Conservation (phyloP, 176 grass and related monocot genomes). For the Ensete glaucum region DNA sequence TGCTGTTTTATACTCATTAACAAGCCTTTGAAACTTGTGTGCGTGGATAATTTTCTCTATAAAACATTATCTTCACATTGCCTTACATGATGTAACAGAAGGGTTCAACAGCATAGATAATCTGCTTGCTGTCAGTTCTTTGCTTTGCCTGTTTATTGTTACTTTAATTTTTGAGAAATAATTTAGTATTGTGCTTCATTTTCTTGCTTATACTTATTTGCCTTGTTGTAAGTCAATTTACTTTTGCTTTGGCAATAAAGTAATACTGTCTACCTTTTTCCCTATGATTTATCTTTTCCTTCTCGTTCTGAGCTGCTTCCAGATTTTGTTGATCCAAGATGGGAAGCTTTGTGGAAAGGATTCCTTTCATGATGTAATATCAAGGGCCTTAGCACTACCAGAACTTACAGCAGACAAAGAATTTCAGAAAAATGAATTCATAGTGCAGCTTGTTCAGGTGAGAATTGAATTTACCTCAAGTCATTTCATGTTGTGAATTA, state of each 20-base stretch:
- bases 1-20: too few species aligned
- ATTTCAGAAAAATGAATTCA: constrained; percentile 93
- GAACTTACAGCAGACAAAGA: constrained; percentile 75
- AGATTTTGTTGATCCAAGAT: constrained; percentile 80
- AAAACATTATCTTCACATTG: too few species aligned
- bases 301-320: constrained; percentile 1
- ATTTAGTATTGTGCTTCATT: not conserved
- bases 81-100: too few species aligned
- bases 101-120: too few species aligned
- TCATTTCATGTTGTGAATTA: constrained; percentile 15
- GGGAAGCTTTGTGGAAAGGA: constrained; percentile 77
- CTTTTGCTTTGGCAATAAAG: not conserved
- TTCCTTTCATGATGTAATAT: constrained; percentile 73
- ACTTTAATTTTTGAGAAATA: not conserved
- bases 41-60: too few species aligned
- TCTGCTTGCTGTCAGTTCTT: too few species aligned
- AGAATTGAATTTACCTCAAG: constrained; percentile 25
- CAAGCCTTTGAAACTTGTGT: too few species aligned
- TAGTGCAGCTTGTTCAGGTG: constrained; percentile 90
- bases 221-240: not conserved
- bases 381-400: constrained; percentile 69
- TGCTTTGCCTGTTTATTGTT: not conserved
- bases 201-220: not conserved
- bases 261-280: not conserved
- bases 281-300: not conserved